A percentile compares a stretch with the other conserved stretches of the same genome.
Evolutionary conservation across 23 red algal species (phyloP).

Genomic region (Gracilaria domingensis): DNA sequence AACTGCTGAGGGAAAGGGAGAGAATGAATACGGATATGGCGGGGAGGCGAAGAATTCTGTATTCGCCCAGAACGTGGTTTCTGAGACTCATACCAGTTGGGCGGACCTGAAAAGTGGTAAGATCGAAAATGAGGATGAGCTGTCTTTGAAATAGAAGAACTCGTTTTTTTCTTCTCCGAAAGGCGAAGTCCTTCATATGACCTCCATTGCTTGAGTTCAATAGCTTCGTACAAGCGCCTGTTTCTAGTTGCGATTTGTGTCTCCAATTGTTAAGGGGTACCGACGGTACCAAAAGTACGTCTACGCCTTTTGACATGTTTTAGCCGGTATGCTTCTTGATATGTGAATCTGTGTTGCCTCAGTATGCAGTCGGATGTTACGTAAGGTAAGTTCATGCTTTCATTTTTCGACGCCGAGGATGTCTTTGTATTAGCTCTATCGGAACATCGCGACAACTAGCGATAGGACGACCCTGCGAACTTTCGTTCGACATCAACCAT

Average conservation of each 20-base stretch:
- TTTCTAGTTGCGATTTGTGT: neutral
- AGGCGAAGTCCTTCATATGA: neutral
- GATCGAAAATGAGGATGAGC: constrained; percentile 82
- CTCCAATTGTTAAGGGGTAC: neutral
- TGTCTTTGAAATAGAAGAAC: constrained; percentile 45
- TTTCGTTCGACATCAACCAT: constrained; percentile 45
- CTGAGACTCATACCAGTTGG: constrained; percentile 89
- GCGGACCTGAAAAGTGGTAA: constrained; percentile 69
- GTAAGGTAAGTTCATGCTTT: neutral
- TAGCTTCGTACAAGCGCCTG: neutral
- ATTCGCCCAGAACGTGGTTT: constrained; percentile 79
- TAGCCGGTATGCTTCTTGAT: neutral
- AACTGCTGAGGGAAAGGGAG: constrained; percentile 98
- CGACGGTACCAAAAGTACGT: too few relatives aligned
- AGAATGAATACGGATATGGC: constrained; percentile 94
- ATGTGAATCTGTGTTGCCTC: neutral
- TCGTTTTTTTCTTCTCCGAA: neutral
- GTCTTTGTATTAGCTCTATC: constrained; percentile 32
- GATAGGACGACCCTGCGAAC: constrained; percentile 28
- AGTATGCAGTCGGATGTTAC: neutral
- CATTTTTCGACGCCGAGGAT: neutral
- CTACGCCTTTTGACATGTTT: neutral
- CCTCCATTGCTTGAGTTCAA: too few relatives aligned
- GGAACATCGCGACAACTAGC: constrained; percentile 18
- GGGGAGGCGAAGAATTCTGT: constrained; percentile 77